Percentiles rank a stretch among this genome's conserved stretches.
Conservation (phyloP, 345 rosid species). For the Syzygium aromaticum region DNA sequence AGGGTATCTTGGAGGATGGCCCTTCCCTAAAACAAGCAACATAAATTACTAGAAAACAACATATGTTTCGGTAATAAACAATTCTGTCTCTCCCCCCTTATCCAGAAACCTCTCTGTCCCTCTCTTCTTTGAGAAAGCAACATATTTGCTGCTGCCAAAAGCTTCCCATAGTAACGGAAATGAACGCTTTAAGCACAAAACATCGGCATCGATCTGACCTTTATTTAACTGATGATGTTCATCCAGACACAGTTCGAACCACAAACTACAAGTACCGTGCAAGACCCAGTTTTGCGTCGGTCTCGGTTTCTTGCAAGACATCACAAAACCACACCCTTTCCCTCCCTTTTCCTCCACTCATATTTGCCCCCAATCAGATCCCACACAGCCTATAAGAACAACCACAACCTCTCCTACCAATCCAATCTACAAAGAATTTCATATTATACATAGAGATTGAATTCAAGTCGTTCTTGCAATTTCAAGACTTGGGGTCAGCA, state of each 20-base stretch:
- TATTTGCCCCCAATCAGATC: not conserved
- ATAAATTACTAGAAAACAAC: too few relatives aligned
- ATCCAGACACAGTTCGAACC: not conserved
- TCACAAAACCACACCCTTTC: not conserved
- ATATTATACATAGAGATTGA: not conserved
- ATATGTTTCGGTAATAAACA: not conserved
- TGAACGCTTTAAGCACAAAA: not conserved
- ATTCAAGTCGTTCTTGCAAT: not conserved
- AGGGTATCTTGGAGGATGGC: not conserved
- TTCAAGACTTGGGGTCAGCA: not conserved
- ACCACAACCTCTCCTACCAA: not conserved
- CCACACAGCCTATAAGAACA: not conserved
- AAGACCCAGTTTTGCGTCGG: not conserved
- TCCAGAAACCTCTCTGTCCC: not conserved
- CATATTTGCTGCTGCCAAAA: not conserved
- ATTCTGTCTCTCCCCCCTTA: not conserved
- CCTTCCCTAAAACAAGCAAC: not conserved
- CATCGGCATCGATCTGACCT: not conserved
- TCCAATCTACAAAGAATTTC: not conserved
- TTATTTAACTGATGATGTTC: not conserved
- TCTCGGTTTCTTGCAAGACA: constrained; percentile 65
- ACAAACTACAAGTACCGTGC: not conserved
- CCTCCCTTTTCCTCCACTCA: constrained; percentile 29
- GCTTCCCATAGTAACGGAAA: not conserved
- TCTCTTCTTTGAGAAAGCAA: not conserved